These are phyloP conservation scores for Geum urbanum DNA, from an alignment of 306 rosid species.

Conservation along the genomic window DNA sequence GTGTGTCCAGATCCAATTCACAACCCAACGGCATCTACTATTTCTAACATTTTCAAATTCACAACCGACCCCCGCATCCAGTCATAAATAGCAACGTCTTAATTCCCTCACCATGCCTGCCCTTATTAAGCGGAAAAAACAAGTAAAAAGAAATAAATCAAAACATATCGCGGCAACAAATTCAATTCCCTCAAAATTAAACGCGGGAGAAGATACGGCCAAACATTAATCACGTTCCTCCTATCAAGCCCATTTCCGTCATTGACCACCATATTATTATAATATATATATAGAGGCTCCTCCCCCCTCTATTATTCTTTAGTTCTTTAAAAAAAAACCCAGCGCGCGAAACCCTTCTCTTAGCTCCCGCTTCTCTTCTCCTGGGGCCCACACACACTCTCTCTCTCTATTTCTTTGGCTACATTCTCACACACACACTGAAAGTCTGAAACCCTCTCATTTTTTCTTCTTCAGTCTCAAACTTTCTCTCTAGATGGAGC, in stretches of 20 bases:
- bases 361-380: slow-evolving; percentile 29
- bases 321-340: slow-evolving; percentile 31
- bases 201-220: not conserved
- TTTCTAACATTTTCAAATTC: not conserved
- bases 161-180: not conserved
- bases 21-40: not conserved
- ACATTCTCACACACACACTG: not conserved
- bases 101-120: not conserved
- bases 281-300: too few species aligned
- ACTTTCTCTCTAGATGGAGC: slow-evolving; percentile 14
- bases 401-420: slow-evolving; percentile 13
- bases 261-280: not conserved
- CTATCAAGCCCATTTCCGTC: slow-evolving; percentile 13
- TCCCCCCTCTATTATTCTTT: not conserved
- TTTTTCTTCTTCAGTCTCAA: not conserved
- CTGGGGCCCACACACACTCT: not conserved
- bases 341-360: slow-evolving; percentile 37
- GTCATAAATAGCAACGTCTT: not conserved
- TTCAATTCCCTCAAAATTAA: not conserved
- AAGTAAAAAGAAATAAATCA: not conserved
- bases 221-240: not conserved
- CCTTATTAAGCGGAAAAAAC: not conserved
- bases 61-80: not conserved
- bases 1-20: too few species aligned
- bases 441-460: not conserved